Base-by-base conservation (phyloP, 2,329 filamentous ascomycete genomes). In the Aspergillus vadensis region DNA sequence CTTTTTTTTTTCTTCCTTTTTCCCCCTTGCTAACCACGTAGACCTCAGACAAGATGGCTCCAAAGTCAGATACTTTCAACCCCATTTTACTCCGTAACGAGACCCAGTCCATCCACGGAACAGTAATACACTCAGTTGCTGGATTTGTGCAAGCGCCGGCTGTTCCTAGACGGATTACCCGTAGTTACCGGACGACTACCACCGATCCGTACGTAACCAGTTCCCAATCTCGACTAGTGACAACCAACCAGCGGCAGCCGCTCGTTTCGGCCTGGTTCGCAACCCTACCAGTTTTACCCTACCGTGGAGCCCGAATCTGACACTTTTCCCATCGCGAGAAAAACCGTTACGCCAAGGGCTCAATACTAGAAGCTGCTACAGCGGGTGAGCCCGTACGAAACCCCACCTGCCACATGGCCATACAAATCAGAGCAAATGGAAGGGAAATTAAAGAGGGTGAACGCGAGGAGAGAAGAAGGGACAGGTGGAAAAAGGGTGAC, bases 311-410 rank as follows among this genome's bases (percentile, higher is more conserved):
- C 57, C 47, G 47, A 57, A 61, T 59, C 60, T 61, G 54, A 63
- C 53, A 51, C 51, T 58, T 64, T 60, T 36, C 58, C 57, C 54
- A 60, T 60, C 62, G 61, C 57, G 32, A 30, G 57, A 60, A 72
- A 71, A 73, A 67, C 70, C 71, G 72, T 75, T 75, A 70, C 62
- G 66, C 71, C 70, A 70, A 70, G 65, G 61, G 58, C 53, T 61
- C 58, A 60, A 58, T 57, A 53, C 50, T 58, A 58, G 55, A 56
- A 53, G 65, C 64, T 72, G 60, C 65, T 67, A 64, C 65, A 67
- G 59, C 69, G 72, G 71, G 68, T 70, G 65, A 72, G 69, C 69
- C 72, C 72, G 69, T 69, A 67, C 57, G 60, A 65, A 67, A 70
- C 70, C 66, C 70, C 69, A 72, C 68, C 68, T 56, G 65, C 70